Base-by-base conservation (phyloP, 2,329 filamentous ascomycete genomes). In the Paraphoma chrysanthemicola region DNA sequence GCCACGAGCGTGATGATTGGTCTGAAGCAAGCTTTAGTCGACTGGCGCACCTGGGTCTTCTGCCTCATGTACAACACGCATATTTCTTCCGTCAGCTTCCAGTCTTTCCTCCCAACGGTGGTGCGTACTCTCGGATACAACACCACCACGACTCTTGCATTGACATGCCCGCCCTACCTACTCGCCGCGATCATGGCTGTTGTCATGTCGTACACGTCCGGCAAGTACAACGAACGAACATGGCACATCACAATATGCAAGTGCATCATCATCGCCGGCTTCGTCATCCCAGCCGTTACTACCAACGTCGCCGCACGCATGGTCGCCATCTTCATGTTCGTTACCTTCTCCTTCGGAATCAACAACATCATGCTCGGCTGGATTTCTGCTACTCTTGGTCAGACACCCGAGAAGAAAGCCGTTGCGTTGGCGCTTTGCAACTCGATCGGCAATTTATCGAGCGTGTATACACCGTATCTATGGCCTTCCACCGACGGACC, bases 331-430 rank as follows among this genome's bases (percentile, higher is more conserved):
- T 63, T 75, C 29, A 53, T 76, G 17, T 72, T 75, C 31, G 66
- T 72, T n/a, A 59, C 61, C 2, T 71, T 69, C 18, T 67, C 64
- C 2, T 74, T 74, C 44, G 70, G 67, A 3, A 64, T 72, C 16
- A 71, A 74, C 53, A 69, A 69, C 29, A 66, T 74, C 51, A 74
- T 76, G 17, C 64, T 80, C 6, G 72, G 71, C 8, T 80, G 78
- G 78, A 72, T 72, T 1, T 73, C 74, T 7, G 68, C 72, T 4
- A 75, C 74, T 0, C 61, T 78, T 4, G 75, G 73, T 1, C 76
- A 78, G 46, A 78, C 78, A 1, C 68, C 73, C 23, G 77, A 78
- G 56, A 81, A 79, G 66, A 77, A 76, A 44, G 76, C 78, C 18
- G 76, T 75, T 4, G 64, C 69, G 9, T 67, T 79, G 14, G 75